Base-by-base conservation (phyloP, 2,329 filamentous ascomycete genomes). In the Arthrobotrys pseudoclavata region DNA sequence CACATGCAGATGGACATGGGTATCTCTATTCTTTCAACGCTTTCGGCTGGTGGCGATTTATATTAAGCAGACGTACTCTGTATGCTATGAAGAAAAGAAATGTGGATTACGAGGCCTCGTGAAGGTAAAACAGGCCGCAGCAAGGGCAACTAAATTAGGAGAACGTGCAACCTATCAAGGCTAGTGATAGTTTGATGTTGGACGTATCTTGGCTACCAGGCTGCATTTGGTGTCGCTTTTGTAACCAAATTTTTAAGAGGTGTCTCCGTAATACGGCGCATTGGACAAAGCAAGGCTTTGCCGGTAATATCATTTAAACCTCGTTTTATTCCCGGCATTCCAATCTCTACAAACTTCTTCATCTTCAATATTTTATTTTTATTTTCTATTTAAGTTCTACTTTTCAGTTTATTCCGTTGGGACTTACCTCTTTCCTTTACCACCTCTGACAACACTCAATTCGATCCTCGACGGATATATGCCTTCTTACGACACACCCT, bases 41-140 rank as follows among this genome's bases (percentile, higher is more conserved):
- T 31, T 71, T 71, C 15, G 57, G 68, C 9, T 45, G 47, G 47
- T 64, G 48, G 13, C 37, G n/a, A 31, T 20, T 55, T 63, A 70
- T 52, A 53, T 70, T 63, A 55, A 62, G 37, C 31, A 13, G n/a
- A 20, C n/a, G 3, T 37, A 22, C 0, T 5, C 6, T n/a, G n/a
- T n/a, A n/a, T n/a, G n/a, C n/a, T n/a, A 18, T 42, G 31, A 57
- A 22, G 29, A 22, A 13, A 57, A 22, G 29, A 22, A 13, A 22
- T 20, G 18, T 15, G 26, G 31, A n/a, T 10, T 52, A 42, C 42
- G 42, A 45, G 42, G 15, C 42, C 6, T 20, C 37, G 37, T 12
- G 37, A 40, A 40, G 9, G 13, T 45, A 18, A 45, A 45, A 4
- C 42, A 20, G n/a, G 9, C 42, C 42, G n/a, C 42, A 45, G 42